phyloP scores from a whole-genome alignment of 2,329 filamentous ascomycete species.

The Trichoderma simmonsii region DNA sequence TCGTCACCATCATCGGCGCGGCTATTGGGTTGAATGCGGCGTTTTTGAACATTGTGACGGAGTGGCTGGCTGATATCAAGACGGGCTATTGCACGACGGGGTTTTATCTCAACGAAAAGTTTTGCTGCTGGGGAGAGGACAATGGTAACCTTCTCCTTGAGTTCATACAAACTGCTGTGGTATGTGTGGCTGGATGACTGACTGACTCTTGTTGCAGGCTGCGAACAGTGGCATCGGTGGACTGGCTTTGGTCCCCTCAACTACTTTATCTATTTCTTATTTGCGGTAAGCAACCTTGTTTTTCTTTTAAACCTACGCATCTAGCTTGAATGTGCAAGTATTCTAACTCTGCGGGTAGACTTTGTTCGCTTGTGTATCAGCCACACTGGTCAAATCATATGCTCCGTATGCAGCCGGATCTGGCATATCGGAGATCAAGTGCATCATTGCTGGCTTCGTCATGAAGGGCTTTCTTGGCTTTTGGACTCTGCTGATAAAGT shows the following conservation, averaged over 20 bases:
- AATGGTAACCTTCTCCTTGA: constrained; percentile 55
- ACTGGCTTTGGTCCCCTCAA: constrained; percentile 74
- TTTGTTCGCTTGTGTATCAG: constrained; percentile 77
- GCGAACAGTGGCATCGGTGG: constrained; percentile 86
- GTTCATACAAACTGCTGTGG: neutral
- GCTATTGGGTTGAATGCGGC: constrained; percentile 92
- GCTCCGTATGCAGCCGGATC: constrained; percentile 95
- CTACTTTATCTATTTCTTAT: constrained; percentile 83
- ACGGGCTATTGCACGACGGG: constrained; percentile 91
- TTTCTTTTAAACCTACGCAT: neutral
- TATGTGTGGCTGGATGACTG: neutral
- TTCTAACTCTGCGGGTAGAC: constrained; percentile 45
- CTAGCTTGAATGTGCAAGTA: too few species aligned
- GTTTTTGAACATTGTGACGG: constrained; percentile 89
- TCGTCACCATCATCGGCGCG: constrained; percentile 88
- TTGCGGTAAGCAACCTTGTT: constrained; percentile 57
- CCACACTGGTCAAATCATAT: constrained; percentile 82
- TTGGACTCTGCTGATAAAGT: constrained; percentile 92
- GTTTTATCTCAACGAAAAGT: constrained; percentile 95
- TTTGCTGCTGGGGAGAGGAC: constrained; percentile 97
- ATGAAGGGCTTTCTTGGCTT: constrained; percentile 97
- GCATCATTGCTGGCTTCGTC: constrained; percentile 96
- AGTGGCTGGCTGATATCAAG: constrained; percentile 96
- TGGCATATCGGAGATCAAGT: constrained; percentile 98
- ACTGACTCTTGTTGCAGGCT: constrained; percentile 53